These are phyloP conservation scores for Ustilago esculenta DNA, from an alignment of 1,284 basidiomycete genomes.

Conservation along the genomic window DNA sequence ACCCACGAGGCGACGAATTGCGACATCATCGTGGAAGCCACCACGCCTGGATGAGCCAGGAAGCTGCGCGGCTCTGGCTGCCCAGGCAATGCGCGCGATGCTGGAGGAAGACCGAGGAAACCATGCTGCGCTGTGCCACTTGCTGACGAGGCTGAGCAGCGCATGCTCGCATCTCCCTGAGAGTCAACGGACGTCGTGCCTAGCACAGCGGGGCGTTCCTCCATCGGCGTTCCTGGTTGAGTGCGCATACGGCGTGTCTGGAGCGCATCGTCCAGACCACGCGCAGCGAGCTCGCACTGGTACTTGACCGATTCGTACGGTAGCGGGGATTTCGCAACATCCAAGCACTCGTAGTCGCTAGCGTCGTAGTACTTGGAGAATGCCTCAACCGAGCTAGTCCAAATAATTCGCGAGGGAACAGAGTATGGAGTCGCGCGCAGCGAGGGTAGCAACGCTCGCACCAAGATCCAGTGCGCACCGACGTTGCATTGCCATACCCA, in stretches of 20 bases:
- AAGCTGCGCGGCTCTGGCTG: constrained; percentile 55
- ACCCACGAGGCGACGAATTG: constrained; percentile 58
- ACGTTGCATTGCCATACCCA: constrained; percentile 68
- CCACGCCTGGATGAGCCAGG: constrained; percentile 66
- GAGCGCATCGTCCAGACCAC: constrained; percentile 62
- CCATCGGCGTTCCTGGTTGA: constrained; percentile 49
- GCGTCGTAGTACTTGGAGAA: constrained; percentile 57
- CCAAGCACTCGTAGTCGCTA: constrained; percentile 63
- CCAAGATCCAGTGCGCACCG: constrained; percentile 65
- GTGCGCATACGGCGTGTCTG: constrained; percentile 44
- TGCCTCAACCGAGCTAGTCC: constrained; percentile 67
- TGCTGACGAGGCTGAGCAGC: constrained; percentile 23
- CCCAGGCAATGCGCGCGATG: constrained; percentile 23
- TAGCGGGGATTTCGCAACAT: constrained; percentile 41
- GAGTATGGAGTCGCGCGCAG: constrained; percentile 59
- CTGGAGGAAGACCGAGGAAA: constrained; percentile 40
- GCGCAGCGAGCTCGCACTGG: constrained; percentile 65
- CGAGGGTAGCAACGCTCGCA: constrained; percentile 54
- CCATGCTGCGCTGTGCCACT: constrained; percentile 28
- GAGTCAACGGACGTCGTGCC: constrained; percentile 19
- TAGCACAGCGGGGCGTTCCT: constrained; percentile 25
- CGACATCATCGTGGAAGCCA: constrained; percentile 66
- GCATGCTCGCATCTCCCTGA: constrained; percentile 6
- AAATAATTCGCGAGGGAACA: constrained; percentile 62
- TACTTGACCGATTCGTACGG: constrained; percentile 67